Evolutionary conservation across 495 filamentous ascomycete species (phyloP).

Genomic region (Tuber calosporum): DNA sequence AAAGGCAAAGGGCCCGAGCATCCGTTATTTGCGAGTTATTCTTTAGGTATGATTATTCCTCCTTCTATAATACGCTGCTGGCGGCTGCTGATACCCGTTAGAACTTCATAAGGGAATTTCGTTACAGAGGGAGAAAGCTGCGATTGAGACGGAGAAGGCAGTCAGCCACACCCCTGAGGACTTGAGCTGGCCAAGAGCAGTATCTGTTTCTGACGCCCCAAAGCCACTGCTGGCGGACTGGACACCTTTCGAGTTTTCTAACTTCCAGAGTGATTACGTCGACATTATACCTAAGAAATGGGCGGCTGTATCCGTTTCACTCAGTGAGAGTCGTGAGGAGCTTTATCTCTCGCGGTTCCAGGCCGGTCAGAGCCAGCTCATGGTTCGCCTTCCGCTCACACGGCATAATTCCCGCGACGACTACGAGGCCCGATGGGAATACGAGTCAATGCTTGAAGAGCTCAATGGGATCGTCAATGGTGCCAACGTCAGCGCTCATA

Average conservation of each 20-base stretch:
- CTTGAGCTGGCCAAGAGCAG: slow-evolving; percentile 46
- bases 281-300: slow-evolving; percentile 75
- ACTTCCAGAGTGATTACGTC: slow-evolving; percentile 62
- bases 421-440: slow-evolving; percentile 76
- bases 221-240: slow-evolving; percentile 37
- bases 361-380: slow-evolving; percentile 65
- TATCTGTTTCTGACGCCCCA: slow-evolving; percentile 39
- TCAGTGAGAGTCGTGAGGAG: slow-evolving; percentile 72
- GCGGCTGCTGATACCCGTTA: slow-evolving; percentile 20
- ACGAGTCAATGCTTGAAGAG: slow-evolving; percentile 66
- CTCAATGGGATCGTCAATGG: slow-evolving; percentile 71
- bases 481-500: slow-evolving; percentile 75
- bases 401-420: slow-evolving; percentile 71
- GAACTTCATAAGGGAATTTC: slow-evolving; percentile 59
- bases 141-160: slow-evolving; percentile 47
- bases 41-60: slow-evolving; percentile 45
- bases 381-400: slow-evolving; percentile 74
- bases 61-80: not conserved
- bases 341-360: slow-evolving; percentile 75
- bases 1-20: slow-evolving; percentile 47
- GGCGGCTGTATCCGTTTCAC: slow-evolving; percentile 75
- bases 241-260: slow-evolving; percentile 46
- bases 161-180: slow-evolving; percentile 39
- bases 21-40: slow-evolving; percentile 53
- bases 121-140: slow-evolving; percentile 54